phyloP scores from a whole-genome alignment of 2,329 filamentous ascomycete species.

The Hypomyces rosellus region DNA sequence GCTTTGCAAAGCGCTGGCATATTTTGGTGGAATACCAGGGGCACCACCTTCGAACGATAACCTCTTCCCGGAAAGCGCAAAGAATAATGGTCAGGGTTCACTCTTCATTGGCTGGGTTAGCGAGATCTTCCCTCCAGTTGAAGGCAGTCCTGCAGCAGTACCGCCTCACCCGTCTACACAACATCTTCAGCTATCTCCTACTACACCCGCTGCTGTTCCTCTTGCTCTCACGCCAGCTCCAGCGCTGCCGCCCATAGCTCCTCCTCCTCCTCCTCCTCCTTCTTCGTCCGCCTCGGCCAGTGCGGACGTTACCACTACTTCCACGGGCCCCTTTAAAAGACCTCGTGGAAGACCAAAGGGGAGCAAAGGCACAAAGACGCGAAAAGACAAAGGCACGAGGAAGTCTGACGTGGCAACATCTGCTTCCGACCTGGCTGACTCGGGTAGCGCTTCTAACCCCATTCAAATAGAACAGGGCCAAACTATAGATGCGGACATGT shows the following conservation, averaged over 20 bases:
- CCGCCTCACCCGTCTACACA: constrained; percentile 1
- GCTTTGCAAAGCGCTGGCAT: constrained; percentile 56
- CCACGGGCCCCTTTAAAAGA: constrained; percentile 30
- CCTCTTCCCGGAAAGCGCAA: constrained; percentile 49
- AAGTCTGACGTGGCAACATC: constrained; percentile 25
- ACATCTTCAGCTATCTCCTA: constrained; percentile 3
- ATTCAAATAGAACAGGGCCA: background rate
- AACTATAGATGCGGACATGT: background rate
- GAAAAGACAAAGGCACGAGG: constrained; percentile 47
- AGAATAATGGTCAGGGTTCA: constrained; percentile 50
- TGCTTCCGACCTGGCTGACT: constrained; percentile 1
- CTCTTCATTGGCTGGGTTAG: constrained; percentile 56
- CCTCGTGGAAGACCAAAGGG: constrained; percentile 51
- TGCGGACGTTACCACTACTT: background rate
- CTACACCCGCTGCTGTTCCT: constrained; percentile 1
- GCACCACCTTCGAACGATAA: constrained; percentile 46
- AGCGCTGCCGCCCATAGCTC: background rate
- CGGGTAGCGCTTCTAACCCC: background rate
- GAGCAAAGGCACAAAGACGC: constrained; percentile 33
- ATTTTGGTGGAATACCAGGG: constrained; percentile 55
- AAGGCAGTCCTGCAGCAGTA: constrained; percentile 12
- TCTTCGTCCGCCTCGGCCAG: background rate
- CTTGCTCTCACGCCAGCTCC: background rate
- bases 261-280: background rate
- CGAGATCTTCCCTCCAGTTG: constrained; percentile 52